A percentile compares a stretch with the other conserved stretches of the same genome.
phyloP scores from a whole-genome alignment of 2,329 filamentous ascomycete species.

The Nemania sp. region DNA sequence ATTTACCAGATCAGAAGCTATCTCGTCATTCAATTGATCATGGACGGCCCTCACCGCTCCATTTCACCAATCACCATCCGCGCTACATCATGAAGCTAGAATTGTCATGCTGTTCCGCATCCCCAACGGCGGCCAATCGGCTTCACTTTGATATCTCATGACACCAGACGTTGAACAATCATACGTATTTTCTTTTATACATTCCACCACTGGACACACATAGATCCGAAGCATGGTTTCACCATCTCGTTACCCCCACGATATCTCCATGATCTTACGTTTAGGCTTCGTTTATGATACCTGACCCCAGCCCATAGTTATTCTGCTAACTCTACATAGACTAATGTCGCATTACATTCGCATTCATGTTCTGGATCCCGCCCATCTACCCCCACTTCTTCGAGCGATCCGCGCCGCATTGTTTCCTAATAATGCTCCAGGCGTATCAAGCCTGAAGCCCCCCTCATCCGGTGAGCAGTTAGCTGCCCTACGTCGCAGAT shows the following conservation, averaged over 20 bases:
- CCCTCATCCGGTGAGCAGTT: conserved; percentile 63
- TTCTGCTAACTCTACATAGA: conserved; percentile 47
- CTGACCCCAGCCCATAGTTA: conserved; percentile 25
- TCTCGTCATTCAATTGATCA: conserved; percentile 24
- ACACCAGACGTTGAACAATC: conserved; percentile 25
- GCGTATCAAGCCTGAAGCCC: conserved; percentile 62
- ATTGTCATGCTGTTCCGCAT: conserved; percentile 22
- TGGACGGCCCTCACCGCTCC: conserved; percentile 7
- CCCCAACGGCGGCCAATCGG: conserved; percentile 22
- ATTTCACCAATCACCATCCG: conserved; percentile 10
- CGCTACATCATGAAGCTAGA: conserved; percentile 25
- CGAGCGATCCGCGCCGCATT: conserved; percentile 74
- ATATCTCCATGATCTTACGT: conserved; percentile 28
- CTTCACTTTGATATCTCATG: conserved; percentile 21
- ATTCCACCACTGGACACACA: conserved; percentile 14
- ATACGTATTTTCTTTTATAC: conserved; percentile 14
- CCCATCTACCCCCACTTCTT: conserved; percentile 67
- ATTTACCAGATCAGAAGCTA: conserved; percentile 8
- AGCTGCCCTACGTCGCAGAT: conserved; percentile 65
- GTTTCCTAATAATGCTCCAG: conserved; percentile 83
- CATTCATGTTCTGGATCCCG: conserved; percentile 62
- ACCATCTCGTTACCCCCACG: conserved; percentile 34
- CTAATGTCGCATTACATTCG: conserved; percentile 61
- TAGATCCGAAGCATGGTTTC: conserved; percentile 17
- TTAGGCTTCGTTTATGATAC: conserved; percentile 31